A percentile compares a stretch with the other conserved stretches of the same genome.
Evolutionary conservation across 495 filamentous ascomycete species (phyloP).

Genomic region (Penicillium soppii): DNA sequence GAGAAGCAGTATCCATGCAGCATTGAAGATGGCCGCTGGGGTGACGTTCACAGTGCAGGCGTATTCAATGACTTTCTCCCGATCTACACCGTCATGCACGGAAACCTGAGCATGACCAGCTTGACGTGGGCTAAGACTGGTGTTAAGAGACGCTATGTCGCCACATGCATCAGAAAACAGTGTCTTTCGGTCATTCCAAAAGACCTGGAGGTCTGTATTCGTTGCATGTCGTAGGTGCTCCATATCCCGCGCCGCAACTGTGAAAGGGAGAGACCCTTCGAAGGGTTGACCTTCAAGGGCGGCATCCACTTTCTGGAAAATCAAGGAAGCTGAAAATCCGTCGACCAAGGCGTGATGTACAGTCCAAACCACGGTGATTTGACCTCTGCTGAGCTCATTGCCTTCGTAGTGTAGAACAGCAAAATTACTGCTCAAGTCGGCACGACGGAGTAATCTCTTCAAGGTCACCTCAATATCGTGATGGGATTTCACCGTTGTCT

Average conservation of each 20-base stretch:
- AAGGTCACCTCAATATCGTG: neutral
- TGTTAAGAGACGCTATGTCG: neutral
- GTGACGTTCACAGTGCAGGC: conserved; percentile 1
- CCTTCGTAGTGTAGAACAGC: conserved; percentile 5
- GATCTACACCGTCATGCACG: neutral
- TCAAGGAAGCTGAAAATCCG: conserved; percentile 14
- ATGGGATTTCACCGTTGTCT: neutral
- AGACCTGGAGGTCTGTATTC: neutral
- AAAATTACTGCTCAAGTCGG: conserved; percentile 2
- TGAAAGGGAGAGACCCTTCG: conserved; percentile 1
- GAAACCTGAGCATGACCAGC: neutral
- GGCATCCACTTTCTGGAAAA: conserved; percentile 13
- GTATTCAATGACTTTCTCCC: conserved; percentile 21
- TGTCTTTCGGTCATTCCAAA: conserved; percentile 7
- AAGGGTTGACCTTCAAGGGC: neutral
- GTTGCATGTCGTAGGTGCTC: neutral
- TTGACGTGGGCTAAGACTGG: neutral
- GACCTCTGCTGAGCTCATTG: neutral
- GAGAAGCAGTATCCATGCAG: conserved; percentile 27
- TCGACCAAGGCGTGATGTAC: conserved; percentile 24
- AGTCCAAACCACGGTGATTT: conserved; percentile 18
- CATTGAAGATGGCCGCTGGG: conserved; percentile 15
- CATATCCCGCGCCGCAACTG: neutral
- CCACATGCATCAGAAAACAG: neutral
- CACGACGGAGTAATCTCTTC: neutral